Evolutionary conservation across 208 protist genomes (phyloP).

Genomic region (Trypanosomatidae sp.): DNA sequence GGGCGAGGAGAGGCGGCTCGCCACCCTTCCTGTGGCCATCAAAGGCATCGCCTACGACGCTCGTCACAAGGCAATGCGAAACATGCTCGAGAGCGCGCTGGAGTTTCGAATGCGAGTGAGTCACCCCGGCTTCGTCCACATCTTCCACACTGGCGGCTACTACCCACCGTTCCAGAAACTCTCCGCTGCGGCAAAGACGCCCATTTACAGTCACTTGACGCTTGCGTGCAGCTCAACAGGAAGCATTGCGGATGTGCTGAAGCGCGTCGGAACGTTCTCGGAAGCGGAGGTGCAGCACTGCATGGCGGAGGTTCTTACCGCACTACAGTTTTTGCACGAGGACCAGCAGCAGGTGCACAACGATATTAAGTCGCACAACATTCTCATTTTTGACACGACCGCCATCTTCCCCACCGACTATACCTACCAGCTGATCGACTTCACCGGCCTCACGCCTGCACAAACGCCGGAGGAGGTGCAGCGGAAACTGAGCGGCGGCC

Average conservation of each 20-base stretch:
- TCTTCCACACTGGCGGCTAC: slow-evolving; percentile 17
- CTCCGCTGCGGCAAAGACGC: background rate
- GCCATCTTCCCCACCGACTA: slow-evolving; percentile 9
- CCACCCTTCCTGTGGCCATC: slow-evolving; percentile 20
- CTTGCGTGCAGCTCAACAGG: slow-evolving; percentile 22
- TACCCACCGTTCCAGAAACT: background rate
- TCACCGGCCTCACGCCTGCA: slow-evolving; percentile 23
- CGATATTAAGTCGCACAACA: slow-evolving; percentile 87
- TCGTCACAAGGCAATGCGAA: slow-evolving; percentile 8
- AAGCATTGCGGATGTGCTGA: slow-evolving; percentile 29
- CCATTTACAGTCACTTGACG: slow-evolving; percentile 12
- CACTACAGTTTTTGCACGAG: slow-evolving; percentile 63
- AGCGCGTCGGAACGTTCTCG: slow-evolving; percentile 19
- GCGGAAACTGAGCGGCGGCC: background rate
- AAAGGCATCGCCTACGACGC: slow-evolving; percentile 25
- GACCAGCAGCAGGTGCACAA: slow-evolving; percentile 59
- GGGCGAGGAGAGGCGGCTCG: slow-evolving; percentile 10
- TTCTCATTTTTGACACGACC: slow-evolving; percentile 48
- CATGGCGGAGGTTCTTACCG: slow-evolving; percentile 39
- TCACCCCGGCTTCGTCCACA: slow-evolving; percentile 24
- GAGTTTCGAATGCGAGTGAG: slow-evolving; percentile 13
- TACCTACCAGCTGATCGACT: slow-evolving; percentile 67
- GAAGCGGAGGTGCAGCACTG: slow-evolving; percentile 20
- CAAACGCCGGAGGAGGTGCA: slow-evolving; percentile 8
- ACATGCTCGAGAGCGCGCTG: slow-evolving; percentile 12